These are phyloP conservation scores for Mrakia gelida DNA, from an alignment of 768 basidiomycete species.

Conservation along the genomic window DNA sequence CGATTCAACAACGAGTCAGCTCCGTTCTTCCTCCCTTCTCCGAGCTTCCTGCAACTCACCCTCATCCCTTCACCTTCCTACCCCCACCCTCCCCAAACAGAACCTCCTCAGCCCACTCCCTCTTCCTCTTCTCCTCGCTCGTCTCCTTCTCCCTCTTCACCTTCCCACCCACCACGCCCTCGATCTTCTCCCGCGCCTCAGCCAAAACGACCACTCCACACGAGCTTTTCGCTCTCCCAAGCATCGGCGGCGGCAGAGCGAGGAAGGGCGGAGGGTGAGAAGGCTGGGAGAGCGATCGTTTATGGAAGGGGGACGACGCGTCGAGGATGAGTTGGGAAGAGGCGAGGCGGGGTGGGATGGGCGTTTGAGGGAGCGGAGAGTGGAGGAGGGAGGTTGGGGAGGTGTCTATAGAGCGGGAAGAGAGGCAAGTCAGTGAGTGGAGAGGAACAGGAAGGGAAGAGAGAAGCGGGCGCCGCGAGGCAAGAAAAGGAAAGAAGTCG, in stretches of 20 bases:
- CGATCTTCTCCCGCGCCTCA: not conserved
- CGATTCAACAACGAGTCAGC: too few species aligned
- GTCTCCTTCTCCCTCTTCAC: not conserved
- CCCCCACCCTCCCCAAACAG: not conserved
- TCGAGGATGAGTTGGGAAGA: not conserved
- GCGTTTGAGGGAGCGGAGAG: not conserved
- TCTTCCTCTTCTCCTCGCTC: not conserved
- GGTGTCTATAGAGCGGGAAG: not conserved
- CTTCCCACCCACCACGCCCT: not conserved
- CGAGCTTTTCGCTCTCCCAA: not conserved
- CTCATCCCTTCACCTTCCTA: too few species aligned
- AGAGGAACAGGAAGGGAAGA: not conserved
- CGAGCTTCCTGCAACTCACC: too few species aligned
- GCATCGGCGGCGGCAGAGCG: not conserved
- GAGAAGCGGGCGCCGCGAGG: not conserved
- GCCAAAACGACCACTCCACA: not conserved
- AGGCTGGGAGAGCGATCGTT: not conserved
- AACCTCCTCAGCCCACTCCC: conserved; percentile 8
- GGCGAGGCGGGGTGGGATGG: not conserved
- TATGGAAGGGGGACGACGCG: not conserved
- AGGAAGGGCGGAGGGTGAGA: too few species aligned
- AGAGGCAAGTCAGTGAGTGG: not conserved
- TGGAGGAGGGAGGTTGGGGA: not conserved
- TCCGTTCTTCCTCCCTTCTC: too few species aligned
- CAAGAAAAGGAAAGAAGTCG: not conserved